Conservation (phyloP, 805 yeast species). For the Saccharomyces paradoxus region DNA sequence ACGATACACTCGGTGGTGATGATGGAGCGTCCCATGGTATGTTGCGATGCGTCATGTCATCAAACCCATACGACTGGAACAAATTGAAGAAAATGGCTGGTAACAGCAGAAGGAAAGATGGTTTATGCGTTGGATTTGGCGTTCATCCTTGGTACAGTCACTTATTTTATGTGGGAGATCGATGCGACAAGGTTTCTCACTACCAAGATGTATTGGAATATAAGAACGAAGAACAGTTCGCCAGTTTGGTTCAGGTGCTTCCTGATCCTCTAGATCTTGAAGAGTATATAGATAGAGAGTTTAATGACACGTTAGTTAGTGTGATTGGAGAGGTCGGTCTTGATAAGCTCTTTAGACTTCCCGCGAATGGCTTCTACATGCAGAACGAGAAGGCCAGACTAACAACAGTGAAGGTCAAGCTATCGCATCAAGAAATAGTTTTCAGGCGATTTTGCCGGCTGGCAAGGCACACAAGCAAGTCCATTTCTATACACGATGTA, state of each 20-base stretch:
- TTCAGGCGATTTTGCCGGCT: constrained; percentile 44
- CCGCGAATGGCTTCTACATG: constrained; percentile 47
- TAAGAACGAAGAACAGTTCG: constrained; percentile 26
- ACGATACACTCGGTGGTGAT: neutral
- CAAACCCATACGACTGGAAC: constrained; percentile 30
- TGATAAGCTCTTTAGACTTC: constrained; percentile 68
- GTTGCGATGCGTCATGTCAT: constrained; percentile 39
- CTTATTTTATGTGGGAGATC: constrained; percentile 36
- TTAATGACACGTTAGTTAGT: constrained; percentile 10
- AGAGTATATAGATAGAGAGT: constrained; percentile 22
- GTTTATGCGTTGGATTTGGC: constrained; percentile 46
- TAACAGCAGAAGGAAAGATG: constrained; percentile 8
- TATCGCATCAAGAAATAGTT: constrained; percentile 58
- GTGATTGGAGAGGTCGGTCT: constrained; percentile 89
- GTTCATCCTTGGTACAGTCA: constrained; percentile 92
- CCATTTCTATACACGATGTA: constrained; percentile 79
- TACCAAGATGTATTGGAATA: constrained; percentile 43
- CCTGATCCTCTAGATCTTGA: constrained; percentile 54
- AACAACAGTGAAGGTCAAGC: constrained; percentile 44
- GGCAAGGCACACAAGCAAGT: constrained; percentile 41
- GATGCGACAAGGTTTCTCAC: constrained; percentile 40
- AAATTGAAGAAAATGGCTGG: constrained; percentile 14
- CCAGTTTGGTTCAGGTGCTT: constrained; percentile 36
- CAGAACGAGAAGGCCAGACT: constrained; percentile 28
- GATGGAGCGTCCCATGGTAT: neutral